phyloP scores from a whole-genome alignment of 352 stramenopile genomes.

The Globisporangium echinulatum region DNA sequence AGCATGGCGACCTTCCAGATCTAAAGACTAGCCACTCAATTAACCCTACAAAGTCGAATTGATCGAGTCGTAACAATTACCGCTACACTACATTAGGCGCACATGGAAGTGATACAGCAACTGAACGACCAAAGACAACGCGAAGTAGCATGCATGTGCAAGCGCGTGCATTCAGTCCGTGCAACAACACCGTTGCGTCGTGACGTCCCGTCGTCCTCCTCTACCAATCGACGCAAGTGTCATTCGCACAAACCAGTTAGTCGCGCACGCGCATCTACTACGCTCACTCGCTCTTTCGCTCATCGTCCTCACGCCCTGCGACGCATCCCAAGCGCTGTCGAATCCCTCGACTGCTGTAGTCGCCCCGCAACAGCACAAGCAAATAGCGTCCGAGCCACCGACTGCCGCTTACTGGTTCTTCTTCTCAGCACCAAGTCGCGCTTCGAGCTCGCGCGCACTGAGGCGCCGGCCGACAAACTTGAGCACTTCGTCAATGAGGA shows the following conservation, averaged over 20 bases:
- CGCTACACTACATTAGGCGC: too few species aligned
- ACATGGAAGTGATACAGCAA: too few species aligned
- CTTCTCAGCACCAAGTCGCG: slow-evolving; percentile 46
- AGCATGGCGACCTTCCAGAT: too few species aligned
- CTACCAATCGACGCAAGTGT: background rate
- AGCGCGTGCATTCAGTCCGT: too few species aligned
- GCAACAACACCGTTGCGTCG: background rate
- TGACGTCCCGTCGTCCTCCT: background rate
- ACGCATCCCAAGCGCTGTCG: background rate
- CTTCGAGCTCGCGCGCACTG: slow-evolving; percentile 58
- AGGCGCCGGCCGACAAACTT: slow-evolving; percentile 90
- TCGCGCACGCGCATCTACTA: background rate
- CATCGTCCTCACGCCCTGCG: background rate
- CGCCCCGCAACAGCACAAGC: background rate
- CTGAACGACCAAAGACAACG: too few species aligned
- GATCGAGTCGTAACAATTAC: too few species aligned
- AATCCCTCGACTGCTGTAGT: background rate
- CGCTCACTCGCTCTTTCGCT: background rate
- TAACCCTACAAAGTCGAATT: too few species aligned
- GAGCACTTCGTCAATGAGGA: slow-evolving; percentile 93
- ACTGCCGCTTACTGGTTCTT: slow-evolving; percentile 34
- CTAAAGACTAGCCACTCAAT: too few species aligned
- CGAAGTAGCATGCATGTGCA: too few species aligned
- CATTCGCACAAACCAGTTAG: too few species aligned
- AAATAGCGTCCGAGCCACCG: background rate